phyloP scores from a whole-genome alignment of 1,139 yeast species.

The Maudiozyma humilis region DNA sequence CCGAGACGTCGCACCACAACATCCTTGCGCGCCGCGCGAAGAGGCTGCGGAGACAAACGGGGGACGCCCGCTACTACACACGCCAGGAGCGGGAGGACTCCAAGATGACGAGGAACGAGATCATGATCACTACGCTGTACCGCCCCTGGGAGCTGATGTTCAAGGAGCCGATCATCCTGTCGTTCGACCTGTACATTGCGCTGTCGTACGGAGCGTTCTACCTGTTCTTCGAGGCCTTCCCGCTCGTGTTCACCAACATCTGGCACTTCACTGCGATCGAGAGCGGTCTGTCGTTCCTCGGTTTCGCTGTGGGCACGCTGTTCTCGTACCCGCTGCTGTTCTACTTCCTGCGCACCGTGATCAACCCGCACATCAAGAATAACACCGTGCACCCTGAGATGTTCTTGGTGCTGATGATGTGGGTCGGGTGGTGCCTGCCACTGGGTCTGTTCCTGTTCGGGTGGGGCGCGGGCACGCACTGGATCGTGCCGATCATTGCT shows the following conservation, averaged over 20 bases:
- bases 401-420: constrained; percentile 14
- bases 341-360: constrained; percentile 9
- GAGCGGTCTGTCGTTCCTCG: constrained; percentile 17
- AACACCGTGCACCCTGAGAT: constrained; percentile 16
- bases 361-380: constrained; percentile 10
- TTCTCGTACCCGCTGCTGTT: constrained; percentile 13
- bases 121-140: constrained; percentile 40
- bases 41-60: constrained; percentile 40
- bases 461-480: constrained; percentile 43
- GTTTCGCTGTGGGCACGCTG: constrained; percentile 19
- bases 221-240: constrained; percentile 55
- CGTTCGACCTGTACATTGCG: constrained; percentile 36
- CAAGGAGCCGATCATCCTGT: constrained; percentile 15
- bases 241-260: constrained; percentile 41
- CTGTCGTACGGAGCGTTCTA: constrained; percentile 47
- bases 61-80: constrained; percentile 35
- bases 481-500: constrained; percentile 41
- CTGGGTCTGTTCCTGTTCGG: constrained; percentile 21
- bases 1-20: constrained; percentile 45
- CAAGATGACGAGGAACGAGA: constrained; percentile 27
- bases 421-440: constrained; percentile 14
- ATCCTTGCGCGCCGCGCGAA: constrained; percentile 41
- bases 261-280: constrained; percentile 37
- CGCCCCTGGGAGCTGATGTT: constrained; percentile 40
- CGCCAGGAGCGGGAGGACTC: constrained; percentile 31